These are phyloP conservation scores for Kwoniella sp. DNA, from an alignment of 768 basidiomycete species.

Conservation along the genomic window DNA sequence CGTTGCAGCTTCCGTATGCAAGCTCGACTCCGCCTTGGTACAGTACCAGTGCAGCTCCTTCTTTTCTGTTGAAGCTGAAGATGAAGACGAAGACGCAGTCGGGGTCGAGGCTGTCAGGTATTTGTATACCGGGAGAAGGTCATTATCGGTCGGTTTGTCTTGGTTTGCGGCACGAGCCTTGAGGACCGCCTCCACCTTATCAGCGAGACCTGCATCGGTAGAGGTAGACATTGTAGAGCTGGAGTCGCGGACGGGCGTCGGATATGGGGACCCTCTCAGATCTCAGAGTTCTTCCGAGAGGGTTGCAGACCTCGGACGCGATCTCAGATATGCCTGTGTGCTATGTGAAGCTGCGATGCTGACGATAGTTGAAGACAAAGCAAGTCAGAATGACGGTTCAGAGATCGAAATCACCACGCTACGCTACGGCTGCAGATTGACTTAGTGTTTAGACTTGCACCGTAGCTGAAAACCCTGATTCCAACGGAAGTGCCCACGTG, in stretches of 20 bases:
- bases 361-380: neutral
- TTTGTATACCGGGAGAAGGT: slow-evolving; percentile 38
- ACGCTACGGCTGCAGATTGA: too few species aligned
- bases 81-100: slow-evolving; percentile 16
- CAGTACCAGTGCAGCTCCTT: slow-evolving; percentile 76
- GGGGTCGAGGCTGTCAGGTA: slow-evolving; percentile 35
- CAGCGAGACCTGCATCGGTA: slow-evolving; percentile 9
- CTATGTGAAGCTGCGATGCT: too few species aligned
- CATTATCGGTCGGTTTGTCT: slow-evolving; percentile 43
- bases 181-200: slow-evolving; percentile 47
- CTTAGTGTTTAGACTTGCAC: neutral
- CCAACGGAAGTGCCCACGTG: neutral
- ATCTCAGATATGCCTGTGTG: neutral
- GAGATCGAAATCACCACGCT: neutral
- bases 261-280: neutral
- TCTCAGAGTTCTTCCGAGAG: neutral
- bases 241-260: neutral
- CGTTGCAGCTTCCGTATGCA: slow-evolving; percentile 69
- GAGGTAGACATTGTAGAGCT: neutral
- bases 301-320: neutral
- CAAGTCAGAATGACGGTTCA: neutral
- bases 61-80: neutral
- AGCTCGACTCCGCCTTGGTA: slow-evolving; percentile 60
- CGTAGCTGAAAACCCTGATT: neutral
- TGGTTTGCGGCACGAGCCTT: slow-evolving; percentile 31